Evolutionary conservation across 805 yeast species (phyloP), one percentile per base, ranked within the genome.

Genomic region (Komagataella pseudopastoris): DNA sequence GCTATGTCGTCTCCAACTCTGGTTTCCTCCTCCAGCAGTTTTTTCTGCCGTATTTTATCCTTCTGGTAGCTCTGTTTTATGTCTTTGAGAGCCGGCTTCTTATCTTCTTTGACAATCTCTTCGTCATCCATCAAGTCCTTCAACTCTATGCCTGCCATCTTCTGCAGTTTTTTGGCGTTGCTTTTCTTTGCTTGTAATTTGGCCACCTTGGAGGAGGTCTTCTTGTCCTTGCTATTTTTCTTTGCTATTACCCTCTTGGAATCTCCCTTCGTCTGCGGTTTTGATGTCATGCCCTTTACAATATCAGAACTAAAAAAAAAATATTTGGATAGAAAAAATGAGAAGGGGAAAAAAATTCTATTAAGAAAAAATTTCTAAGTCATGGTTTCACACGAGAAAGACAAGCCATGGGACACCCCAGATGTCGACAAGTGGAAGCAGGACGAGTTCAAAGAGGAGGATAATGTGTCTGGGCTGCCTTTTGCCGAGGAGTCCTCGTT

Each of bases 351-450:
- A 30, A 30, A 30, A 30, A 30, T 3, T 30, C 12, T 30, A 10
- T 12, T 10, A 10, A 30, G 39, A 30, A 30, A 30, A 30, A 30
- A 30, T 2, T 30, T 30, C 39, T 8, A 10, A 8, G 8, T 10
- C 39, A 30, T 30, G 39, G 39, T 30, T 30, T 30, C 95, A 48
- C 90, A 91, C 67, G 88, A 93, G 67, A 83, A 81, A 62, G 98
- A 93, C 60, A 91, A 91, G 68, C 98, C 98, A 51, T 90, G 98
- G 98, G 98, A 90, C 64, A 90, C 96, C 8, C 88, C 85, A 18
- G 96, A 89, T 59, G 82, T 90, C 53, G 96, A 90, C 65, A 90
- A 91, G 65, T 91, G 99, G 99, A 73, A 77, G 59, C 72, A 81
- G 43, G 96, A 88, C 43, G 95, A 88, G 52, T 93, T 93, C 72